Evolutionary conservation across 2,329 filamentous ascomycete species (phyloP), one percentile per base, ranked within the genome.

Genomic region (Diaporthe destruens): DNA sequence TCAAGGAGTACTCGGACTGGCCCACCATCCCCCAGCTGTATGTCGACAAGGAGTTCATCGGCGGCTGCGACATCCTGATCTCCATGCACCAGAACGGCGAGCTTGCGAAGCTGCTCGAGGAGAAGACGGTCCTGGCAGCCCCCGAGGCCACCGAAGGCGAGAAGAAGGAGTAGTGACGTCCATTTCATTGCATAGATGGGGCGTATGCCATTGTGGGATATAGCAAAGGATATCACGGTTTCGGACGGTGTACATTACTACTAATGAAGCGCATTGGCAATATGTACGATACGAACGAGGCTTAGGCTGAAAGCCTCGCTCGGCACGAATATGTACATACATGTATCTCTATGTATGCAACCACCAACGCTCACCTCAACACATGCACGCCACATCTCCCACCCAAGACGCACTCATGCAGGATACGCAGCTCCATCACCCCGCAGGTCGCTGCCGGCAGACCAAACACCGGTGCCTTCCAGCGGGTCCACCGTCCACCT

Each of bases 1-100:
- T 99, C 86, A 99, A 99, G 85, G 96, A 99, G 84, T 99, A 96
- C 87, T 98, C 95, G 1, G 96, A 98, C 81, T 99, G 96, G 96
- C 96, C 96, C 18, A 99, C 96, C 25, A 98, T 99, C 81, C 96
- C 96, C 8, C 96, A 99, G 83, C 88, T 99, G 23, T 99, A 98
- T 84, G 88, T 99, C 67, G 91, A 97, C 75, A 96, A 96, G 85
- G 96, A 99, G 82, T 99, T 99, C 81, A 87, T 99, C 59, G 96
- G 96, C 71, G 96, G 96, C n/a, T 98, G 95, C 81, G 96, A 99
- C 83, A 99, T 99, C 76, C 83, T 99, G 78, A 92, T 98, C 81
- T 93, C 92, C 2, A 98, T 99, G 96, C 96, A 98, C 85, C 94
- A 98, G 84, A 97, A 94, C 80, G 96, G 96, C 36, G 95, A 97